Evolutionary conservation across 371 early-diverging fungal genomes (phyloP).

Genomic region (Basidiobolus meristosporus): DNA sequence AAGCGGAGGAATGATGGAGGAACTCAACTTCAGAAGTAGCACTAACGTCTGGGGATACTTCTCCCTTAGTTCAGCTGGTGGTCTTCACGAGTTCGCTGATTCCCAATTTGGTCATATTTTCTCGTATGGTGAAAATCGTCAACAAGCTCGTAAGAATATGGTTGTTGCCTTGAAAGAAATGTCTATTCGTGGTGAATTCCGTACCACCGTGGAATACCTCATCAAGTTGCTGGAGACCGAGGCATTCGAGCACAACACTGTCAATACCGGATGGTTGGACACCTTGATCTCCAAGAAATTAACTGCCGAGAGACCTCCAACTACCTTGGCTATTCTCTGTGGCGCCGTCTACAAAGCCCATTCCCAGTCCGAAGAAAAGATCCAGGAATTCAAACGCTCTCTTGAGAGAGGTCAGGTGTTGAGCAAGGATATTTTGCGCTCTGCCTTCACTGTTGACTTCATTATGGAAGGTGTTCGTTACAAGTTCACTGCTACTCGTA

Average conservation of each 20-base stretch:
- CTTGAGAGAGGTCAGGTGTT: slow-evolving; percentile 89
- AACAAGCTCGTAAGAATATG: slow-evolving; percentile 86
- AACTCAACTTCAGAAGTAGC: slow-evolving; percentile 86
- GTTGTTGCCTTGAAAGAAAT: slow-evolving; percentile 93
- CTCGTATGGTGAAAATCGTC: slow-evolving; percentile 88
- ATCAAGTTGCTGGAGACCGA: slow-evolving; percentile 82
- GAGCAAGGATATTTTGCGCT: slow-evolving; percentile 47
- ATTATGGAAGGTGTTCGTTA: slow-evolving; percentile 80
- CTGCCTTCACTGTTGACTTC: slow-evolving; percentile 64
- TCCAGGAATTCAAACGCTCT: slow-evolving; percentile 52
- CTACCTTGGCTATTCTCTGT: slow-evolving; percentile 73
- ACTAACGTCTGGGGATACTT: slow-evolving; percentile 98
- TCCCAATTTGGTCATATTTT: slow-evolving; percentile 99
- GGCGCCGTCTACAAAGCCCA: slow-evolving; percentile 85
- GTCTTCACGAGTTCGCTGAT: slow-evolving; percentile 95
- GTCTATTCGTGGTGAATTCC: slow-evolving; percentile 95
- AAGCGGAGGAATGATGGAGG: slow-evolving; percentile 83
- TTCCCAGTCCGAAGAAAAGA: slow-evolving; percentile 26
- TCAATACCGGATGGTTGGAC: slow-evolving; percentile 95
- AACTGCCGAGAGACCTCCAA: slow-evolving; percentile 81
- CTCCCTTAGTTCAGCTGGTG: slow-evolving; percentile 84
- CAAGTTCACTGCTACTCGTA: slow-evolving; percentile 61
- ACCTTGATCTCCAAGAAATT: slow-evolving; percentile 68
- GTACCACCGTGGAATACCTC: slow-evolving; percentile 94
- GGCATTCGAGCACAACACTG: slow-evolving; percentile 72